Base-by-base conservation (phyloP, 768 basidiomycete genomes). In the Russula abietina region DNA sequence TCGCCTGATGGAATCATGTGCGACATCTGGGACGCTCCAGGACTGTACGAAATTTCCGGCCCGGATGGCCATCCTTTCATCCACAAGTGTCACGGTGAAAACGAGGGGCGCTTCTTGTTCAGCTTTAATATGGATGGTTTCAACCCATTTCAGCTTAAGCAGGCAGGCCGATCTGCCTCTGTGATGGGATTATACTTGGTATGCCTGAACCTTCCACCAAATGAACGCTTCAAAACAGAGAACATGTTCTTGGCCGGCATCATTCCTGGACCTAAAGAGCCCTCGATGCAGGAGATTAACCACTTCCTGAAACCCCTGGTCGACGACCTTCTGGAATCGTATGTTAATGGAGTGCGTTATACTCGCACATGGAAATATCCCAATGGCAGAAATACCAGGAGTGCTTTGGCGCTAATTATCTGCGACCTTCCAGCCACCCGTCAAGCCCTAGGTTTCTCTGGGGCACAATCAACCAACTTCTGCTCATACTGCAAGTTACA, bases 221-320 rank as follows among this genome's bases (percentile, higher is more conserved):
- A 74, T n/a, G 57, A 74, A 1, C 65, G 70, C 3, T 78, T 76
- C 60, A 71, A 72, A 11, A 66, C 67, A 0, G 72, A 79, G 64
- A 79, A 80, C 59, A 73, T 80, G 68, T 80, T 71, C 60, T 69
- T 80, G 0, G 76, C 72, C 2, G 77, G 73, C 0, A 65, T 81
- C 58, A 75, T 79, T 28, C 77, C 78, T 4, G 77, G 79, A 0
- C 80, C 79, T 0, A 64, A 70, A 0, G 72, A 76, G 49, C 78
- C 79, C 1, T 68, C 67, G 1, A 56, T 73, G 0, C 49, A 71
- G 0, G 64, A 74, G 38, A 67, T 78, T 9, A 78, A 80, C 43
- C 75, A 78, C 50, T 67, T 77, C 28, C 66, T 81, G 2, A n/a
- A 36, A 0, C 76, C 74, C 1, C 70, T 80, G 16, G 70, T 80